Evolutionary conservation across 164 flowering plant species (phyloP).

Genomic region (Echeveria elegans): DNA sequence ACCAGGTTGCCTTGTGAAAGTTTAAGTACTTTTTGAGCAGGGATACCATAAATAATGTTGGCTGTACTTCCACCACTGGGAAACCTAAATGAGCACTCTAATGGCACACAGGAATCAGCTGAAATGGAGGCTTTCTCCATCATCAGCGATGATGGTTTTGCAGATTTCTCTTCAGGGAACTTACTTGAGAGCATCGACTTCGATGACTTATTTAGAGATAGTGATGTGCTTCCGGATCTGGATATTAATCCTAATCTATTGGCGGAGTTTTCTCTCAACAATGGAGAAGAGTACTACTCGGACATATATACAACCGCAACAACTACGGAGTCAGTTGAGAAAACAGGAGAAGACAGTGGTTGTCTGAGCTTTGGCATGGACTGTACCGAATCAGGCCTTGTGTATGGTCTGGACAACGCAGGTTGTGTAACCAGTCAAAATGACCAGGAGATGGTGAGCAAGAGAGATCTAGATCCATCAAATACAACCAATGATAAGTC

Average conservation of each 20-base stretch:
- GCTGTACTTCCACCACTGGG: constrained; percentile 1
- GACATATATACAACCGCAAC: constrained; percentile 21
- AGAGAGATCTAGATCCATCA: not conserved
- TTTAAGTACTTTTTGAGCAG: too few species aligned
- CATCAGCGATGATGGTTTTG: constrained; percentile 25
- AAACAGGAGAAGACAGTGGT: constrained; percentile 12
- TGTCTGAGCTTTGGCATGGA: constrained; percentile 9
- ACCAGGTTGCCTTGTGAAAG: too few species aligned
- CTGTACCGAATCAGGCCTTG: not conserved
- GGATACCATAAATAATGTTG: not conserved
- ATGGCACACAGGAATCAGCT: not conserved
- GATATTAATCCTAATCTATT: constrained; percentile 80
- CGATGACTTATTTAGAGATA: constrained; percentile 63
- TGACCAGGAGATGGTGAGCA: constrained; percentile 3
- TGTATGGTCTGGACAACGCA: not conserved
- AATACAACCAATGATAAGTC: not conserved
- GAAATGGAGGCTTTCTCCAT: constrained; percentile 18
- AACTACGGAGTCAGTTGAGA: not conserved
- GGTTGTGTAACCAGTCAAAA: not conserved
- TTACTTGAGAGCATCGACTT: constrained; percentile 72
- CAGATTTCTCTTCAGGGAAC: constrained; percentile 32
- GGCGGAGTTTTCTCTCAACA: constrained; percentile 50
- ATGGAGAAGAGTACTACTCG: constrained; percentile 45
- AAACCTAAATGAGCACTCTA: not conserved
- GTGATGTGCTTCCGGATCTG: constrained; percentile 66